Evolutionary conservation across 495 filamentous ascomycete species (phyloP).

Genomic region (Oidiodendron maius): DNA sequence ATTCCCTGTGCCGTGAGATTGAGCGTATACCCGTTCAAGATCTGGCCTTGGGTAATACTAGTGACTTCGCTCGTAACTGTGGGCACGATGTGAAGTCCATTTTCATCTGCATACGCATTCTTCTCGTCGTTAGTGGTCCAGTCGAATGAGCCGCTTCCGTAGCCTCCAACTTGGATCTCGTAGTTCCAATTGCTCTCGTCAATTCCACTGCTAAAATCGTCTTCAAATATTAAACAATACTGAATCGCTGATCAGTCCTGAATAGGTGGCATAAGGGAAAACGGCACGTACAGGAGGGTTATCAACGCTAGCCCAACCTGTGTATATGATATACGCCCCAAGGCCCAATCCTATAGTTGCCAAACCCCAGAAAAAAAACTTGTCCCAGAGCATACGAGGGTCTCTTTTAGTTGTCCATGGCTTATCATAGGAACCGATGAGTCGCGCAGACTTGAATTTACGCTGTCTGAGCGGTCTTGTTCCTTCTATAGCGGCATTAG

Average conservation of each 20-base stretch:
- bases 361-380: neutral
- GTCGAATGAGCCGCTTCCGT: conserved; percentile 34
- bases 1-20: conserved; percentile 31
- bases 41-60: conserved; percentile 27
- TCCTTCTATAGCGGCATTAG: neutral
- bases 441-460: neutral
- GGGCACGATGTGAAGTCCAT: conserved; percentile 40
- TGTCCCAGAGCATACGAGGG: neutral
- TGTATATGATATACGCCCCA: neutral
- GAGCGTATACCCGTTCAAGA: conserved; percentile 24
- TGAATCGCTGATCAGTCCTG: neutral
- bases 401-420: neutral
- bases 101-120: conserved; percentile 34
- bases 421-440: neutral
- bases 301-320: neutral
- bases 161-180: conserved; percentile 32
- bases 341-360: neutral
- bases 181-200: conserved; percentile 28
- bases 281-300: neutral
- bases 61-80: conserved; percentile 33
- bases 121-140: conserved; percentile 36
- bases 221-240: conserved; percentile 34
- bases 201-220: conserved; percentile 30
- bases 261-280: neutral
- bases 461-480: neutral